These are phyloP conservation scores for Clarkia xantiana DNA, from an alignment of 345 rosid species.

Conservation along the genomic window DNA sequence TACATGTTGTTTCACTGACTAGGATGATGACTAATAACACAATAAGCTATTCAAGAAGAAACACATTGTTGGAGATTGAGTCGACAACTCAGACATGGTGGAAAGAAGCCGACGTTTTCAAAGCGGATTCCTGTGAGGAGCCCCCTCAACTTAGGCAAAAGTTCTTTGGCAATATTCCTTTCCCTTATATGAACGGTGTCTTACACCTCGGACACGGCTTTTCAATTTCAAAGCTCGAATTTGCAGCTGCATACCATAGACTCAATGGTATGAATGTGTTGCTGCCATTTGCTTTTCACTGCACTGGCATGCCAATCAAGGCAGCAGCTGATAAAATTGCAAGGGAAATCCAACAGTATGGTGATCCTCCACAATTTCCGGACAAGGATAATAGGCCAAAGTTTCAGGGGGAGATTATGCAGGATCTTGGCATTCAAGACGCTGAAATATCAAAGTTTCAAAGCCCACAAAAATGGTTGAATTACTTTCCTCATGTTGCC, in stretches of 20 bases:
- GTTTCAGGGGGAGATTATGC: slow-evolving; percentile 94
- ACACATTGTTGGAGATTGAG: slow-evolving; percentile 59
- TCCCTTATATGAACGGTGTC: slow-evolving; percentile 75
- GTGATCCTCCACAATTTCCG: slow-evolving; percentile 58
- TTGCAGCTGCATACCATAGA: slow-evolving; percentile 85
- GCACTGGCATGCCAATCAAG: slow-evolving; percentile 97
- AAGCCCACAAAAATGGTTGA: slow-evolving; percentile 67
- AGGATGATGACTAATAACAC: slow-evolving; percentile 50
- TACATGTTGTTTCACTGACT: slow-evolving; percentile 6
- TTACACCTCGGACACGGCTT: slow-evolving; percentile 78
- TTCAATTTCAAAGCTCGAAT: slow-evolving; percentile 69
- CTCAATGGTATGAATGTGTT: slow-evolving; percentile 77
- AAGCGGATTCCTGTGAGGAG: slow-evolving; percentile 38
- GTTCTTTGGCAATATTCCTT: slow-evolving; percentile 66
- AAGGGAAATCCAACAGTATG: slow-evolving; percentile 55
- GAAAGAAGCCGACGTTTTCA: slow-evolving; percentile 61
- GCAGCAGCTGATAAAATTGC: slow-evolving; percentile 89
- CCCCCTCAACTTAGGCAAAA: slow-evolving; percentile 44
- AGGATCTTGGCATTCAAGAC: slow-evolving; percentile 65
- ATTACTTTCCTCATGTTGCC: slow-evolving; percentile 68
- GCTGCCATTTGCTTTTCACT: slow-evolving; percentile 78
- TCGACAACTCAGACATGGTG: slow-evolving; percentile 38
- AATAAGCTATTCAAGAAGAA: slow-evolving; percentile 67
- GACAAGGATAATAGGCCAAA: slow-evolving; percentile 33
- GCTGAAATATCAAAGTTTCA: slow-evolving; percentile 56